Evolutionary conservation across 192 early-diverging fungal genomes (phyloP).

Genomic region (Podochytrium sp.): DNA sequence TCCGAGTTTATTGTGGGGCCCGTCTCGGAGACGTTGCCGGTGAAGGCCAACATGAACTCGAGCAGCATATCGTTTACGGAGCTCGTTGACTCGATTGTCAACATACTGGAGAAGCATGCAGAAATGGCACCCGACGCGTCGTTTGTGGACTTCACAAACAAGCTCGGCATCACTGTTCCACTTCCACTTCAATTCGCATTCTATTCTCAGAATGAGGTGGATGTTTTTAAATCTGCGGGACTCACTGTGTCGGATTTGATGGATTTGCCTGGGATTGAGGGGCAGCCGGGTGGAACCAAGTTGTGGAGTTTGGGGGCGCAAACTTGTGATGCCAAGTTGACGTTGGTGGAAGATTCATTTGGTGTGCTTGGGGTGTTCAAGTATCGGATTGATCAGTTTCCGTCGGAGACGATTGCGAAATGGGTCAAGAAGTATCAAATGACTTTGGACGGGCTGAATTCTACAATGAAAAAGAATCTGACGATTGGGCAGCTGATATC

Average conservation of each 20-base stretch:
- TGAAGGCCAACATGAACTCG: slow-evolving; percentile 44
- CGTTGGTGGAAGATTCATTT: slow-evolving; percentile 41
- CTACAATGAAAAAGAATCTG: background rate
- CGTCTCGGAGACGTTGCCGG: slow-evolving; percentile 45
- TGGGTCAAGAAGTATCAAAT: slow-evolving; percentile 49
- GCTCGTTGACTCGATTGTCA: slow-evolving; percentile 35
- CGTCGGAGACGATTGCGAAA: slow-evolving; percentile 41
- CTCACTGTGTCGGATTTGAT: slow-evolving; percentile 32
- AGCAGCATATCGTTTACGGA: slow-evolving; percentile 44
- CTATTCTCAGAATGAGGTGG: slow-evolving; percentile 27
- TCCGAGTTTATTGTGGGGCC: slow-evolving; percentile 46
- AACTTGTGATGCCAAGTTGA: slow-evolving; percentile 42
- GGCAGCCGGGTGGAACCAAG: background rate
- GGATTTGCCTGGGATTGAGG: background rate
- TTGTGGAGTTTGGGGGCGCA: slow-evolving; percentile 36
- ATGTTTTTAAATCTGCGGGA: slow-evolving; percentile 33
- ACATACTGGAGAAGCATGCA: slow-evolving; percentile 28
- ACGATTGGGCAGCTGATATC: background rate
- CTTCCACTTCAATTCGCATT: slow-evolving; percentile 52
- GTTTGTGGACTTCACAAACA: slow-evolving; percentile 3
- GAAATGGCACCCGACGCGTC: slow-evolving; percentile 38
- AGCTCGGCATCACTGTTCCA: background rate
- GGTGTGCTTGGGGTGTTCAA: slow-evolving; percentile 14
- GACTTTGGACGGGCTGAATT: slow-evolving; percentile 48
- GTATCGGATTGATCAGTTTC: slow-evolving; percentile 35